Percentiles rank a stretch among this genome's conserved stretches.
Conservation (phyloP, 2,329 filamentous ascomycete genomes). For the Diplodia seriata region DNA sequence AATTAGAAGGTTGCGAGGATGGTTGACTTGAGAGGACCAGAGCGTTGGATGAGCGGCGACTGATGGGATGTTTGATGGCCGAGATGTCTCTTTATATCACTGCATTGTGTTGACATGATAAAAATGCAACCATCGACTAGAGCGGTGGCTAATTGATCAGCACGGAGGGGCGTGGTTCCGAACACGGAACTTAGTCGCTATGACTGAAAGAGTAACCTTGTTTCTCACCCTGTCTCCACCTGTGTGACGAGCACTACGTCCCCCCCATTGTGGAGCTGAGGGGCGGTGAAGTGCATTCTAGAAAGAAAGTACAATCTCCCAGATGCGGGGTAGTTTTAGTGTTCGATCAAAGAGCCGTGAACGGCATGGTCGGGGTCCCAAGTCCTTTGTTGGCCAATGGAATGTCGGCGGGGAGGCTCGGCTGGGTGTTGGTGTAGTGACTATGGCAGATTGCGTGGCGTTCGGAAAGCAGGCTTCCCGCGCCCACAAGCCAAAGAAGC, state of each 20-base stretch:
- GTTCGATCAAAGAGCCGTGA: not conserved
- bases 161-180: conserved; percentile 13
- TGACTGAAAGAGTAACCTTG: not conserved
- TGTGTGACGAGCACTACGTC: not conserved
- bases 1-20: conserved; percentile 5
- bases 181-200: not conserved
- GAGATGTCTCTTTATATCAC: conserved; percentile 5
- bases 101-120: not conserved
- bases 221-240: not conserved
- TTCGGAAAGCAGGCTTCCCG: conserved; percentile 20
- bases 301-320: conserved; percentile 8
- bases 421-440: not conserved
- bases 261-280: not conserved
- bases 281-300: not conserved
- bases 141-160: not conserved
- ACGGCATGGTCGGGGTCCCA: no score
- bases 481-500: not conserved
- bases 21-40: no score
- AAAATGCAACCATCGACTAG: no score
- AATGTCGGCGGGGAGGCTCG: not conserved
- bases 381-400: not conserved
- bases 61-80: not conserved
- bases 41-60: conserved; percentile 7
- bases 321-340: not conserved
- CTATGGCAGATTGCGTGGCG: conserved; percentile 4